Conservation (phyloP, 164 flowering plant species). For the Stephania japonica region DNA sequence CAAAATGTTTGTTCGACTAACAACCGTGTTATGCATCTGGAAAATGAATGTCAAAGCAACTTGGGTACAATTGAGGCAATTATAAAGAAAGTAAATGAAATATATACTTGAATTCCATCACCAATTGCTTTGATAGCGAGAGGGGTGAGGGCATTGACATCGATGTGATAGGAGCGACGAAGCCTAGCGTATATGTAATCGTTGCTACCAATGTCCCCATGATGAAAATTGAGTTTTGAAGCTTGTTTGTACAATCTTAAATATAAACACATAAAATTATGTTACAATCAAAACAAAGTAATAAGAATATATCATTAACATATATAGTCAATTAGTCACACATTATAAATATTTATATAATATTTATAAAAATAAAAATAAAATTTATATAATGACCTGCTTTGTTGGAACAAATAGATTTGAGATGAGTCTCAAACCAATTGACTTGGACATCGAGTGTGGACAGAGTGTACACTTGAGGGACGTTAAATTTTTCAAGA, state of each 20-base stretch:
- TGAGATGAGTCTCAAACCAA: constrained; percentile 13
- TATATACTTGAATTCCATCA: not conserved
- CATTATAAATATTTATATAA: too few species aligned
- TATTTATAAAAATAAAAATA: too few species aligned
- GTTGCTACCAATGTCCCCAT: constrained; percentile 11
- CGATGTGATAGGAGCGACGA: too few species aligned
- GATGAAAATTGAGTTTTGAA: constrained; percentile 2
- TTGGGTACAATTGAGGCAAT: too few species aligned
- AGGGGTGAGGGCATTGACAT: not conserved
- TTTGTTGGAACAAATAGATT: not conserved
- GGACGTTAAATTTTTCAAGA: not conserved
- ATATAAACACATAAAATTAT: too few species aligned
- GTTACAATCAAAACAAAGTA: too few species aligned
- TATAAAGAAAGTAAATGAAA: not conserved
- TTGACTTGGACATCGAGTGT: constrained; percentile 11
- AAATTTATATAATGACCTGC: not conserved
- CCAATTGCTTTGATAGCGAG: not conserved
- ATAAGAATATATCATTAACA: not conserved
- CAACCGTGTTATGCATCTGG: too few species aligned
- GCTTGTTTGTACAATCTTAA: not conserved
- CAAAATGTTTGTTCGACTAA: too few species aligned
- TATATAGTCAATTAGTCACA: too few species aligned
- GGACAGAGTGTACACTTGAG: not conserved
- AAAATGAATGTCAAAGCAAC: too few species aligned
- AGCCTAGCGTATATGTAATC: constrained; percentile 3